Evolutionary conservation across 331 rosid genomes (phyloP).

Genomic region (Prunus yedoensis): DNA sequence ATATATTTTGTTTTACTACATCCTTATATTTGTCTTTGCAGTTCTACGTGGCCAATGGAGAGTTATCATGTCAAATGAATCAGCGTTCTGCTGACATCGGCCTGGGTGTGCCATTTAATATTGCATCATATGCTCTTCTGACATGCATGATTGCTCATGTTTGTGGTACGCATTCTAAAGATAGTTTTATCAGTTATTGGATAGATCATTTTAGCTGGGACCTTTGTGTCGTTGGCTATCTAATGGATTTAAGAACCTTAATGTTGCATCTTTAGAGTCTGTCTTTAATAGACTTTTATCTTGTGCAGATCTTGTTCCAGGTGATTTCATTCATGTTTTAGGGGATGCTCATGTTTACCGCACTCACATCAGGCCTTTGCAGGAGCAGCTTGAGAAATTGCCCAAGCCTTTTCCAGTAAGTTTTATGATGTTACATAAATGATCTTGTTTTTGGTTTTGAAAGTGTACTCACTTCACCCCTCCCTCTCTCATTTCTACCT

Average conservation of each 20-base stretch:
- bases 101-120: constrained; percentile 92
- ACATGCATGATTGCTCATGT: constrained; percentile 97
- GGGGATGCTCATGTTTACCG: constrained; percentile 99
- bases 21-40: constrained; percentile 33
- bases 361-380: constrained; percentile 89
- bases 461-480: background rate
- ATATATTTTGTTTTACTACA: constrained; percentile 1
- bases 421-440: constrained; percentile 9
- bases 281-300: constrained; percentile 12
- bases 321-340: constrained; percentile 81
- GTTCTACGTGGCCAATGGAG: constrained; percentile 95
- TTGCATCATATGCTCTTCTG: constrained; percentile 94
- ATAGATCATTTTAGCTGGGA: background rate
- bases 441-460: constrained; percentile 8
- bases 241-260: constrained; percentile 3
- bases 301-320: constrained; percentile 71
- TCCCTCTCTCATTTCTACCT: background rate
- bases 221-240: background rate
- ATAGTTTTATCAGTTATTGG: background rate
- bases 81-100: constrained; percentile 99
- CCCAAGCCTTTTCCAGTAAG: constrained; percentile 98
- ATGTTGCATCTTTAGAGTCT: background rate
- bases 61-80: constrained; percentile 95
- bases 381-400: constrained; percentile 85
- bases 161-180: constrained; percentile 67